These are phyloP conservation scores for Saccharomyces hybrid DNA, from an alignment of 1,139 yeast species.

Conservation along the genomic window DNA sequence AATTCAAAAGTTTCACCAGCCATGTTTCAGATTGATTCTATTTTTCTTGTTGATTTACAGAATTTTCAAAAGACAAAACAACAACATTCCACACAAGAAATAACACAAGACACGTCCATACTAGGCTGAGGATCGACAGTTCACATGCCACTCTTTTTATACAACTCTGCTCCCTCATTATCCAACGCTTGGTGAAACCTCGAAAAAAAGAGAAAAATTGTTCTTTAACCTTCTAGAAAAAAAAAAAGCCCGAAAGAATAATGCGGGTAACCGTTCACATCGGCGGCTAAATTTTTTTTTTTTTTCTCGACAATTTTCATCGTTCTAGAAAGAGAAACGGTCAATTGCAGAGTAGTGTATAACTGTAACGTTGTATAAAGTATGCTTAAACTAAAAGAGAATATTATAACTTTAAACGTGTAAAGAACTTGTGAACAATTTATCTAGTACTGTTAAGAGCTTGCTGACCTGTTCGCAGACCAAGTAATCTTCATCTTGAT, in stretches of 20 bases:
- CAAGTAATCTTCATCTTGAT: constrained; percentile 49
- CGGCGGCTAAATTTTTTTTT: not conserved
- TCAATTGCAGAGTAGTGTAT: too few relatives aligned
- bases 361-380: not conserved
- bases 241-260: not conserved
- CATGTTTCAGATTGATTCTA: constrained; percentile 34
- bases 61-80: not conserved
- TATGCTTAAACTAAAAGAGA: not conserved
- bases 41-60: not conserved
- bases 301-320: too few relatives aligned
- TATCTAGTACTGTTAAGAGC: constrained; percentile 30
- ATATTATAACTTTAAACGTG: too few relatives aligned
- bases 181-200: not conserved
- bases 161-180: not conserved
- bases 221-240: constrained; percentile 19
- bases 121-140: not conserved
- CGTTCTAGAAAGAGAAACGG: too few relatives aligned
- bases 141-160: not conserved
- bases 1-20: constrained; percentile 85
- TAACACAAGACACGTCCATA: not conserved
- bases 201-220: constrained; percentile 9
- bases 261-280: not conserved
- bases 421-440: too few relatives aligned
- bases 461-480: constrained; percentile 51
- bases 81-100: not conserved